Conservation (phyloP, 2,329 filamentous ascomycete species). For the Arthroderma sp. region DNA sequence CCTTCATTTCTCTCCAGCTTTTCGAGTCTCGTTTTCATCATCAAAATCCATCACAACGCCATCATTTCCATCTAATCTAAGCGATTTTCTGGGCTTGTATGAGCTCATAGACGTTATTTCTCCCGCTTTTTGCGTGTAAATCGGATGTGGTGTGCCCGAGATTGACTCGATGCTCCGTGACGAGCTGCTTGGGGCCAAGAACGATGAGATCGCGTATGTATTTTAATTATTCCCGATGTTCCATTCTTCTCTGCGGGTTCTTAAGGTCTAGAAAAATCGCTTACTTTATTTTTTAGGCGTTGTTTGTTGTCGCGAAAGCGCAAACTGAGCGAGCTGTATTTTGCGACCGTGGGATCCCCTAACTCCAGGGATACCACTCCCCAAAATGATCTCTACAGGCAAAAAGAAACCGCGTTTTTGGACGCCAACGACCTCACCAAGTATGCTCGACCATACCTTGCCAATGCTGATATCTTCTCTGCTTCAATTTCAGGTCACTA, state of each 20-base stretch:
- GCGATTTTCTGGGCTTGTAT: slow-evolving; percentile 33
- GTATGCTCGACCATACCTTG: slow-evolving; percentile 27
- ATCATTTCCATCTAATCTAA: slow-evolving; percentile 31
- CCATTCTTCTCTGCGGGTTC: slow-evolving; percentile 10
- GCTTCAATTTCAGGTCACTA: slow-evolving; percentile 4
- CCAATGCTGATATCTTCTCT: slow-evolving; percentile 9
- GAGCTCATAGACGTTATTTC: slow-evolving; percentile 25
- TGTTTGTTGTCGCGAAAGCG: slow-evolving; percentile 72
- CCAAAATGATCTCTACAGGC: slow-evolving; percentile 39
- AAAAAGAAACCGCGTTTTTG: slow-evolving; percentile 41
- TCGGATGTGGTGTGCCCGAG: slow-evolving; percentile 37
- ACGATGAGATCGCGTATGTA: slow-evolving; percentile 40
- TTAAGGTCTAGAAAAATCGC: slow-evolving; percentile 19
- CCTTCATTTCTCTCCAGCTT: slow-evolving; percentile 17
- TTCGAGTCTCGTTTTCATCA: slow-evolving; percentile 20
- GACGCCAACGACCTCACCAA: slow-evolving; percentile 45
- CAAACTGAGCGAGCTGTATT: slow-evolving; percentile 78
- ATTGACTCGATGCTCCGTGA: slow-evolving; percentile 37
- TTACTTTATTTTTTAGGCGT: slow-evolving; percentile 31
- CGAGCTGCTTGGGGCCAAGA: slow-evolving; percentile 38
- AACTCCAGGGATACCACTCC: slow-evolving; percentile 40
- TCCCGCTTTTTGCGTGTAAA: slow-evolving; percentile 34
- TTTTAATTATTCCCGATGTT: slow-evolving; percentile 21
- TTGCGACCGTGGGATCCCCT: slow-evolving; percentile 53
- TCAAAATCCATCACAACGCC: slow-evolving; percentile 27